Conservation (phyloP, 2,329 filamentous ascomycete species). For the Zelopaecilomyces penicillatus region DNA sequence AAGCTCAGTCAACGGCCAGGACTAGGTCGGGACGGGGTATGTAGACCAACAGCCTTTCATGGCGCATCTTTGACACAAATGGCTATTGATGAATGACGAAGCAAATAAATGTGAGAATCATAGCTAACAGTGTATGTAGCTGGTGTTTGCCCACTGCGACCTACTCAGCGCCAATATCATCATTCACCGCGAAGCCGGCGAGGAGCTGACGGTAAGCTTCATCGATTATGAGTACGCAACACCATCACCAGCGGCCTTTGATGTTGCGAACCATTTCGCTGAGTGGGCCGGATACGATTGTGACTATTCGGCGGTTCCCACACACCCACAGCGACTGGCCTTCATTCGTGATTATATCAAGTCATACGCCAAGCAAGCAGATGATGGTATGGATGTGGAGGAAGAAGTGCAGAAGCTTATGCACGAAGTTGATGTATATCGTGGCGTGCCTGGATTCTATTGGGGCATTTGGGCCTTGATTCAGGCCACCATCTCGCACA, state of each 20-base stretch:
- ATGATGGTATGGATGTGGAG: slow-evolving; percentile 40
- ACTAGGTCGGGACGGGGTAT: slow-evolving; percentile 65
- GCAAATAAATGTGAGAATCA: background rate
- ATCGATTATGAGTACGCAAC: slow-evolving; percentile 99
- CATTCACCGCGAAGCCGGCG: slow-evolving; percentile 44
- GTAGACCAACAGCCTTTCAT: slow-evolving; percentile 18
- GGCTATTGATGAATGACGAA: background rate
- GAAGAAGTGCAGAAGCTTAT: slow-evolving; percentile 61
- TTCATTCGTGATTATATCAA: slow-evolving; percentile 80
- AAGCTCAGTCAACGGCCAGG: slow-evolving; percentile 70
- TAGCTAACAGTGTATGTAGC: slow-evolving; percentile 33
- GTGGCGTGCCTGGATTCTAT: slow-evolving; percentile 81
- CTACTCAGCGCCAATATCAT: slow-evolving; percentile 96
- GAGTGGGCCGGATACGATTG: slow-evolving; percentile 98
- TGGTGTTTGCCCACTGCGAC: slow-evolving; percentile 93
- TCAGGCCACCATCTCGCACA: slow-evolving; percentile 86
- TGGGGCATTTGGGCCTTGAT: slow-evolving; percentile 96
- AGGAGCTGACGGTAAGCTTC: slow-evolving; percentile 51
- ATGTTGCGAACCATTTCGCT: slow-evolving; percentile 95
- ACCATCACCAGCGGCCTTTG: slow-evolving; percentile 88
- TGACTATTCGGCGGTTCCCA: slow-evolving; percentile 78
- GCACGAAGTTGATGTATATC: slow-evolving; percentile 75
- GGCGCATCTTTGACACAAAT: background rate
- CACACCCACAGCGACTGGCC: slow-evolving; percentile 61
- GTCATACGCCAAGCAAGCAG: slow-evolving; percentile 55